Base-by-base conservation (phyloP, 345 rosid genomes). In the Mallotus nudiflorus region DNA sequence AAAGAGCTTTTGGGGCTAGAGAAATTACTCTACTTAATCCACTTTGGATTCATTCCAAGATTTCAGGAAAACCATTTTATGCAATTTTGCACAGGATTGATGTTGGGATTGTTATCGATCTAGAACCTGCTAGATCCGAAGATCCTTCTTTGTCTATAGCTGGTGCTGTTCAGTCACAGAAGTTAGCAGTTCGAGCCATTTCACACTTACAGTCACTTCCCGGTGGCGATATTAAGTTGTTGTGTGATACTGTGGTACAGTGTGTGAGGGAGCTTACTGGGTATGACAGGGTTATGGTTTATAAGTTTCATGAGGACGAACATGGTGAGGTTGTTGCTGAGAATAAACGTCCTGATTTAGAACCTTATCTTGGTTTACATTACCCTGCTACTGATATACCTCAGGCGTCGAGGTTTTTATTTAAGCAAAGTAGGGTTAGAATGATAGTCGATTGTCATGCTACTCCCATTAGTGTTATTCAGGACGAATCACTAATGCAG, bases 241-340 rank as follows among this genome's bases (percentile, higher is more conserved):
- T 96, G 46, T 96, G 99, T 79, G 98, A 92, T 25, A 88, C 99
- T 66, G 93, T 96, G 68, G 99, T 92, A 48, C 85, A 84, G 61
- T 81, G 94, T 35, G 97, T 96, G n/a, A 85, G 85, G 76, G 91
- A 89, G 77, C 88, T 96, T 5, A 92, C 98, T 0, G 99, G 95
- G 8, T 96, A 96, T 27, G 97, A 96, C 73, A 81, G 99, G 69
- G 98, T 92, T 18, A 92, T 92, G 99, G 98, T 96, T 52, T 96
- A 92, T 75, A 96, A 92, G 81, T 96, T 96, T 72, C 98, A 92
- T 12, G 99, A 96, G 74, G 99, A 96, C 58, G 99, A 92, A 78
- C 99, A 92, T 37, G 99, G 99, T n/a, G 98, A 92, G 79, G 99
- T 96, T 54, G 83, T 96, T n/a, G 92, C 99, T 1, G 99, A 96